Evolutionary conservation across 129 eudicot genomes (phyloP).

Genomic region (Tanacetum coccineum): DNA sequence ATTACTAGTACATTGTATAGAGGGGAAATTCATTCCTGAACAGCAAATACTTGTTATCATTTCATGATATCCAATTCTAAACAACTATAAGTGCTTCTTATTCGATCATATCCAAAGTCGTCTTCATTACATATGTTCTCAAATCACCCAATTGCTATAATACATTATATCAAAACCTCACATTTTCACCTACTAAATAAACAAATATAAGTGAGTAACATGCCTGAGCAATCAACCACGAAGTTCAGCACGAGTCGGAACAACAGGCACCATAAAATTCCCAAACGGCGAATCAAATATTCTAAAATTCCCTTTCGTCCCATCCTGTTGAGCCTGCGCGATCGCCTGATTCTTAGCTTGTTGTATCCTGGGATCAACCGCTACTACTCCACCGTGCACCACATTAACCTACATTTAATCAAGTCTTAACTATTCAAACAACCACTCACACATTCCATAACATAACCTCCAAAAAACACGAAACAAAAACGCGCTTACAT

Average conservation of each 20-base stretch:
- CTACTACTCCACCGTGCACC: conserved; percentile 31
- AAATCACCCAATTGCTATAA: too few species aligned
- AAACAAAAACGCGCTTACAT: conserved; percentile 21
- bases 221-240: conserved; percentile 35
- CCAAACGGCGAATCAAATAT: conserved; percentile 80
- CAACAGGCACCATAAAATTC: conserved; percentile 71
- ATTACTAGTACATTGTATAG: too few species aligned
- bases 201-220: too few species aligned
- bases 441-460: background rate
- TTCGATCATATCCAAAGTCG: too few species aligned
- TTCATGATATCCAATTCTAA: too few species aligned
- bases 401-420: conserved; percentile 35
- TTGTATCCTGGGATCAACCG: conserved; percentile 38
- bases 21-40: too few species aligned
- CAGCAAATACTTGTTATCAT: too few species aligned
- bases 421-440: background rate
- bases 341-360: conserved; percentile 62
- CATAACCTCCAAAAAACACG: background rate
- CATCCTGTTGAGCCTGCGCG: conserved; percentile 71
- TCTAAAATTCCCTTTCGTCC: conserved; percentile 61
- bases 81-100: too few species aligned
- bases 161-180: too few species aligned
- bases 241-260: conserved; percentile 73
- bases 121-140: too few species aligned
- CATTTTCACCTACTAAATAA: background rate